Percentiles rank a stretch among this genome's conserved stretches.
These are phyloP conservation scores for Pterula multifida DNA, from an alignment of 1,284 basidiomycete species.

Conservation along the genomic window DNA sequence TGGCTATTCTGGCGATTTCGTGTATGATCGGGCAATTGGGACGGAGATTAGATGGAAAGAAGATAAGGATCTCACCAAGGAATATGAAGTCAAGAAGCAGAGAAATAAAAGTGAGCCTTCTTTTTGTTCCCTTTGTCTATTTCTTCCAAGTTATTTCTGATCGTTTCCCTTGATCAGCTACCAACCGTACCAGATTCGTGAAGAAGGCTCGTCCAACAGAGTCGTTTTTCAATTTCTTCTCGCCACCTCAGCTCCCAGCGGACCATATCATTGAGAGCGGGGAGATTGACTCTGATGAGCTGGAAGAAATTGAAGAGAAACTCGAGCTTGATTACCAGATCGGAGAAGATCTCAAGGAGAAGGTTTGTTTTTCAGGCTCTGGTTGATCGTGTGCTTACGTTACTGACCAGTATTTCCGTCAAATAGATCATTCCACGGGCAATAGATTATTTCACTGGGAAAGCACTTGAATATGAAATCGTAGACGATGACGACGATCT, in stretches of 20 bases:
- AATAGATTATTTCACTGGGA: slow-evolving; percentile 93
- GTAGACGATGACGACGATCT: slow-evolving; percentile 63
- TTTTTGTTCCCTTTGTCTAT: slow-evolving; percentile 6
- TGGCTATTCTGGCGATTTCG: slow-evolving; percentile 89
- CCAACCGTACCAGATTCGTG: slow-evolving; percentile 86
- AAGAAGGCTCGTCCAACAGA: slow-evolving; percentile 81
- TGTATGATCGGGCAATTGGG: slow-evolving; percentile 89
- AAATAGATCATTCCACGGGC: slow-evolving; percentile 92
- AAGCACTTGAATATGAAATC: slow-evolving; percentile 84
- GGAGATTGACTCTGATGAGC: slow-evolving; percentile 75
- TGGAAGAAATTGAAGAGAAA: slow-evolving; percentile 85
- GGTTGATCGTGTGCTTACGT: slow-evolving; percentile 3
- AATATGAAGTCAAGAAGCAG: slow-evolving; percentile 98
- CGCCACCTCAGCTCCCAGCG: slow-evolving; percentile 67
- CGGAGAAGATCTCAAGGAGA: slow-evolving; percentile 97
- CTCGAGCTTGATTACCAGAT: slow-evolving; percentile 97
- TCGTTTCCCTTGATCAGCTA: slow-evolving; percentile 40
- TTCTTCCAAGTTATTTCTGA: slow-evolving; percentile 5
- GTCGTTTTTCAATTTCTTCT: slow-evolving; percentile 98
- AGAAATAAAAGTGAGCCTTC: slow-evolving; percentile 82
- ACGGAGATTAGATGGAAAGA: slow-evolving; percentile 94
- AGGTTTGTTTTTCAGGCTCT: slow-evolving; percentile 34
- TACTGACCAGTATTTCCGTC: too few relatives aligned
- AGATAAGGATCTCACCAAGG: slow-evolving; percentile 95
- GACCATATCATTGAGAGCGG: slow-evolving; percentile 64